phyloP scores from a whole-genome alignment of 495 filamentous ascomycete genomes.

The Tuber umbilicatum region DNA sequence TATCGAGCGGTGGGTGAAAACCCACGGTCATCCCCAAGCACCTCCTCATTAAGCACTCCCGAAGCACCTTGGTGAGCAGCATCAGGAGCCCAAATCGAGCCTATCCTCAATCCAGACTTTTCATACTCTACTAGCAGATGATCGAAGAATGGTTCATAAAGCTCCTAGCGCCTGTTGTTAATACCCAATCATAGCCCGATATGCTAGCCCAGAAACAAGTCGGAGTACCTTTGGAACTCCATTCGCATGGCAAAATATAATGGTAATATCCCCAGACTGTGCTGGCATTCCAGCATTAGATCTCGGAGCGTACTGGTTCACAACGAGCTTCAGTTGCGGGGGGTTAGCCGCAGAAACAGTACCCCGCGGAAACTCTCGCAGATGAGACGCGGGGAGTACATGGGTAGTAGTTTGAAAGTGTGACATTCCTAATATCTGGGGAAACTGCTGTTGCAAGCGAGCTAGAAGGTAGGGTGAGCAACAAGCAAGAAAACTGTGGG shows the following conservation, averaged over 20 bases:
- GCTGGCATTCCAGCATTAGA: slow-evolving; percentile 47
- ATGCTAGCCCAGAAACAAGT: not conserved
- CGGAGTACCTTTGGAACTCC: slow-evolving; percentile 70
- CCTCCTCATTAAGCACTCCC: slow-evolving; percentile 64
- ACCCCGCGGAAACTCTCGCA: slow-evolving; percentile 60
- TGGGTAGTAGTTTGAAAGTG: slow-evolving; percentile 21
- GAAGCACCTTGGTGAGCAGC: slow-evolving; percentile 69
- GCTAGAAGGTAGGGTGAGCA: not conserved
- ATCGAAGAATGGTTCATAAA: slow-evolving; percentile 84
- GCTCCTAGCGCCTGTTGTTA: slow-evolving; percentile 51
- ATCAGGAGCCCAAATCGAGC: slow-evolving; percentile 82
- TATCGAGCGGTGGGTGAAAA: slow-evolving; percentile 11
- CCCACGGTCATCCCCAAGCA: slow-evolving; percentile 73
- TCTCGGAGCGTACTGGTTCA: slow-evolving; percentile 69
- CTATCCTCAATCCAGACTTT: slow-evolving; percentile 59
- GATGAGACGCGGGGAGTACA: slow-evolving; percentile 47
- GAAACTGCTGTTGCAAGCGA: not conserved
- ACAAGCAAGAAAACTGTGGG: not conserved
- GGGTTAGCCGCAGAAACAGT: slow-evolving; percentile 58
- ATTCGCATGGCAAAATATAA: slow-evolving; percentile 79
- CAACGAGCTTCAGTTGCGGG: slow-evolving; percentile 56
- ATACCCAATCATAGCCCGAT: not conserved
- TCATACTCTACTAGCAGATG: slow-evolving; percentile 56
- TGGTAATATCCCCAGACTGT: slow-evolving; percentile 67
- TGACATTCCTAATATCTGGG: slow-evolving; percentile 13